Conservation (phyloP, 257 asterid species). For the Solanum virginianum region DNA sequence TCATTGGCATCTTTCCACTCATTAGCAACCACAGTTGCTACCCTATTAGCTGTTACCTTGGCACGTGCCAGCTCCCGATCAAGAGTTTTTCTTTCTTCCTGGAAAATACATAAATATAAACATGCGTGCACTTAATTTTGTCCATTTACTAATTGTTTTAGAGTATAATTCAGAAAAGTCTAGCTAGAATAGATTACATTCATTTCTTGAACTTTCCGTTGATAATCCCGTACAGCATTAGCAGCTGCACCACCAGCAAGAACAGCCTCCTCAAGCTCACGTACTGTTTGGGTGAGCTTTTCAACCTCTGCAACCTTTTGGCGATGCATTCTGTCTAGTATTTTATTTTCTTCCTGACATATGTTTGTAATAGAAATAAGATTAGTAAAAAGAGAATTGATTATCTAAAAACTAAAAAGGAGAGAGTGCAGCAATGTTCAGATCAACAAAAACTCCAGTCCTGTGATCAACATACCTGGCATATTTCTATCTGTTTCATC, state of each 20-base stretch:
- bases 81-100: slow-evolving; percentile 14
- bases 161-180: neutral
- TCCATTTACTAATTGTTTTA: neutral
- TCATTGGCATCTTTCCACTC: slow-evolving; percentile 98
- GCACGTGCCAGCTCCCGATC: slow-evolving; percentile 15
- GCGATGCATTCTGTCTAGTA: slow-evolving; percentile 11
- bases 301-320: slow-evolving; percentile 16
- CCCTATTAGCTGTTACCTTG: slow-evolving; percentile 13
- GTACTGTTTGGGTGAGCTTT: slow-evolving; percentile 14
- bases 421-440: neutral
- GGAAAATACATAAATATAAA: neutral
- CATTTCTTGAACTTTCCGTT: slow-evolving; percentile 19
- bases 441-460: neutral
- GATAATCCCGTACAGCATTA: slow-evolving; percentile 13
- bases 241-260: slow-evolving; percentile 17
- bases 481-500: slow-evolving; percentile 93
- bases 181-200: slow-evolving; percentile 2
- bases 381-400: neutral
- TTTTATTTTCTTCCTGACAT: slow-evolving; percentile 18
- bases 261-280: slow-evolving; percentile 14
- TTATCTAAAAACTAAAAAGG: neutral
- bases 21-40: slow-evolving; percentile 90
- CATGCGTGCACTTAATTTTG: neutral
- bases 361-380: neutral
- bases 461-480: slow-evolving; percentile 44